Conservation (phyloP, 2,329 filamentous ascomycete genomes). For the Beauveria asiatica region DNA sequence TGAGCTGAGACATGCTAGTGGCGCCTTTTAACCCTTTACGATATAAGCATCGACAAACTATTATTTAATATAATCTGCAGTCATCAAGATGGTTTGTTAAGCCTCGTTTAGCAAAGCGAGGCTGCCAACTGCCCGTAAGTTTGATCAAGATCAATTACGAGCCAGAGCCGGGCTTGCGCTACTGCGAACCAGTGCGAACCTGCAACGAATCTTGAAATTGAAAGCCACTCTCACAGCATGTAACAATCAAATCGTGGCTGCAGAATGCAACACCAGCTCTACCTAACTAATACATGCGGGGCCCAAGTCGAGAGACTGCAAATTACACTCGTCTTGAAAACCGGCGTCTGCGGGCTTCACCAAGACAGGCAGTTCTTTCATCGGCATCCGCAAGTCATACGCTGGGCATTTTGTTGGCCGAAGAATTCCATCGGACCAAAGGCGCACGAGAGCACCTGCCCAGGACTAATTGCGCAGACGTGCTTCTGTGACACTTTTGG, state of each 20-base stretch:
- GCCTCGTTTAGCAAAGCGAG: too few relatives aligned
- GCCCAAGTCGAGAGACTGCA: background rate
- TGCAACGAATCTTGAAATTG: background rate
- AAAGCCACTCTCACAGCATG: background rate
- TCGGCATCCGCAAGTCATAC: background rate
- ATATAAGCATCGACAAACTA: too few relatives aligned
- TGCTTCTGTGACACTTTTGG: too few relatives aligned
- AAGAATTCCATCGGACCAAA: background rate
- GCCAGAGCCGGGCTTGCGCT: background rate
- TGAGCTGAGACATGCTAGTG: background rate
- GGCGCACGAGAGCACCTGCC: background rate
- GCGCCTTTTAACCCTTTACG: too few relatives aligned
- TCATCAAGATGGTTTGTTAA: too few relatives aligned
- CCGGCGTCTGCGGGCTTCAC: background rate
- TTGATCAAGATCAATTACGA: too few relatives aligned
- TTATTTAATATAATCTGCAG: too few relatives aligned
- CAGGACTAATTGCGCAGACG: too few relatives aligned
- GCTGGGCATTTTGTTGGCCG: background rate
- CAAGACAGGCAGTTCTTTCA: background rate
- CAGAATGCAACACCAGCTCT: background rate
- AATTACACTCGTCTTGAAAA: background rate
- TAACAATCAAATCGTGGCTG: background rate
- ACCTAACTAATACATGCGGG: too few relatives aligned
- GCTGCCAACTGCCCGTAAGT: too few relatives aligned
- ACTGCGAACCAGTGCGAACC: background rate